Base-by-base conservation (phyloP, 2,329 filamentous ascomycete genomes). In the Fusarium foetens region DNA sequence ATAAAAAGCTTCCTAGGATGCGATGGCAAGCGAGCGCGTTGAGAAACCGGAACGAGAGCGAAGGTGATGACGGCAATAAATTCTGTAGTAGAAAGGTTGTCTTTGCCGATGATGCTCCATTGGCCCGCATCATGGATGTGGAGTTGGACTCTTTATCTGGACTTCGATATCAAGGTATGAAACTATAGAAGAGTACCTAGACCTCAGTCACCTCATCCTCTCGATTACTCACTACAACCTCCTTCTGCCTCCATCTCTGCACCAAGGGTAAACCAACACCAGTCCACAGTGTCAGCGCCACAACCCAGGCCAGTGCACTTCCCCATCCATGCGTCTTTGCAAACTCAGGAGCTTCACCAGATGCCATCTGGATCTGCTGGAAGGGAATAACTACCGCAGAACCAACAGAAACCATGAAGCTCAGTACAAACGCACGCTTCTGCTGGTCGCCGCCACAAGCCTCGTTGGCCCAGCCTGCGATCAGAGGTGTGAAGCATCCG, bases 361-460 rank as follows among this genome's bases (percentile, higher is more conserved):
- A 81, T 3, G 81, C 79, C 62, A 82, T 77, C 58, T 82, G 81
- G 17, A 79, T 57, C 66, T 83, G 81, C 68, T 83, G 82, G 58
- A 82, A 83, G 3, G 81, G 81, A 35, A 82, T 82, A 6, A 80
- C 77, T 0, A 82, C 79, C 8, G 81, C 81, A 16, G 77, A 75
- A 13, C 81, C 82, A 11, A 82, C 79, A 2, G 80, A 80, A 0
- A 79, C 78, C 78, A 83, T 83, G 63, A 82, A 80, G 8, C 80
- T 81, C 6, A 84, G 72, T 14, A 83, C 74, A 48, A 84, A 84
- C 0, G 81, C 82, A 12, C 83, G 80, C 64, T 84, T 82, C 72
- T 84, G 83, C 63, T 83, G 80, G 55, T 84, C 83, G 8, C 81
- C 81, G 3, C 81, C 82, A 52, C 82, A 84, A 1, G 80, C 73